Conservation (phyloP, 768 basidiomycete genomes). For the Lactarius sanguifluus region DNA sequence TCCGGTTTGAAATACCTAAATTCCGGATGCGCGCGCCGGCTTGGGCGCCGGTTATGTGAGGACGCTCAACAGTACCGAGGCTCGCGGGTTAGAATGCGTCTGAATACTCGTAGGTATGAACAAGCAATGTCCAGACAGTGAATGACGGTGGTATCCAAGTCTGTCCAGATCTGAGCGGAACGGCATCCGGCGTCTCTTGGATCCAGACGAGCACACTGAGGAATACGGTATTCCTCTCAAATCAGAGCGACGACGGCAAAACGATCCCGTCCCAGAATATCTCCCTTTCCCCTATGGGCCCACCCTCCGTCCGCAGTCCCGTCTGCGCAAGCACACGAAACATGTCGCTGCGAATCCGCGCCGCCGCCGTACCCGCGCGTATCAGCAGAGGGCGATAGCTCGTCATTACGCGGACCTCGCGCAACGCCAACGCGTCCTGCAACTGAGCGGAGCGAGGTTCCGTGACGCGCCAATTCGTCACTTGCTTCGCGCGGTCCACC, state of each 20-base stretch:
- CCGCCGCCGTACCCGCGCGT: not conserved
- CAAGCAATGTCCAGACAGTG: no score
- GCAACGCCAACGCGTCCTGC: slow-evolving; percentile 3
- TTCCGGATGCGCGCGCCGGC: no score
- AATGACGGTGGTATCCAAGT: not conserved
- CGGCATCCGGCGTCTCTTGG: no score
- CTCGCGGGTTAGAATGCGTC: no score
- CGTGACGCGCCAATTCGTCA: not conserved
- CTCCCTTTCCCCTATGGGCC: not conserved
- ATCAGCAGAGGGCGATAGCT: slow-evolving; percentile 8
- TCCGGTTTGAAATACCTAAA: no score
- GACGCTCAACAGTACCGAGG: no score
- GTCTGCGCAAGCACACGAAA: not conserved
- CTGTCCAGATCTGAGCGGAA: not conserved
- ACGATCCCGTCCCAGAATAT: slow-evolving; percentile 14
- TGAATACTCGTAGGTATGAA: no score
- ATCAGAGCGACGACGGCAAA: not conserved
- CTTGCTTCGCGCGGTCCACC: not conserved
- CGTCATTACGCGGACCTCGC: slow-evolving; percentile 11
- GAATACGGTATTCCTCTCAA: no score
- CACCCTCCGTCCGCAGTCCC: not conserved
- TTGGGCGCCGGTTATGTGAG: no score
- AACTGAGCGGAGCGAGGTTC: not conserved
- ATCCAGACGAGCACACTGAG: no score
- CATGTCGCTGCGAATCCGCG: not conserved